phyloP scores from a whole-genome alignment of 768 basidiomycete species.

The Suillus brevipes region DNA sequence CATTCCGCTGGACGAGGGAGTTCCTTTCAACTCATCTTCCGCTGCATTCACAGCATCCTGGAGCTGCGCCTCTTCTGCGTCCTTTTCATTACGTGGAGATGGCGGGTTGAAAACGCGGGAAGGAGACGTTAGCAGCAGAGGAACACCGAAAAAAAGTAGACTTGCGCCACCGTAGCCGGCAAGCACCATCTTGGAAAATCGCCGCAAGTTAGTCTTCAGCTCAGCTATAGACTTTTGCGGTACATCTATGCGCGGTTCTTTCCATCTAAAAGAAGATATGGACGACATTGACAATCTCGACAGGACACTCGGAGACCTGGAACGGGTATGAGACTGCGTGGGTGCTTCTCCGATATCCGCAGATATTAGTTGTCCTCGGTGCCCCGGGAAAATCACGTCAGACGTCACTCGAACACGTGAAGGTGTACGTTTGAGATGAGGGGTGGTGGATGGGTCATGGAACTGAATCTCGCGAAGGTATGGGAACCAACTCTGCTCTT shows the following conservation, averaged over 20 bases:
- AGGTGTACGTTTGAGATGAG: constrained; percentile 31
- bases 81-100: constrained; percentile 41
- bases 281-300: constrained; percentile 29
- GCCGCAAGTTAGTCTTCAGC: constrained; percentile 68
- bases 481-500: constrained; percentile 69
- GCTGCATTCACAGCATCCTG: constrained; percentile 69
- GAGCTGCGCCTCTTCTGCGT: constrained; percentile 60
- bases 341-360: constrained; percentile 77
- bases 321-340: constrained; percentile 29
- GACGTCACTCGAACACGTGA: constrained; percentile 75
- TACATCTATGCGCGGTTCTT: constrained; percentile 23
- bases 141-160: constrained; percentile 77
- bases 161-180: constrained; percentile 85
- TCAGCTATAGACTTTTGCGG: constrained; percentile 41
- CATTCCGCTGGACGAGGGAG: constrained; percentile 31
- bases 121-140: constrained; percentile 32
- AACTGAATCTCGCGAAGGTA: constrained; percentile 67
- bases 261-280: constrained; percentile 26
- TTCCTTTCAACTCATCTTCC: constrained; percentile 57
- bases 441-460: constrained; percentile 42
- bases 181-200: constrained; percentile 79
- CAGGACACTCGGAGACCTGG: constrained; percentile 29
- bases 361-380: constrained; percentile 70
- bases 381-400: constrained; percentile 67
- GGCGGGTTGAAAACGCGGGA: constrained; percentile 24